phyloP scores from a whole-genome alignment of 345 rosid genomes.

The Eucalyptus melliodora region DNA sequence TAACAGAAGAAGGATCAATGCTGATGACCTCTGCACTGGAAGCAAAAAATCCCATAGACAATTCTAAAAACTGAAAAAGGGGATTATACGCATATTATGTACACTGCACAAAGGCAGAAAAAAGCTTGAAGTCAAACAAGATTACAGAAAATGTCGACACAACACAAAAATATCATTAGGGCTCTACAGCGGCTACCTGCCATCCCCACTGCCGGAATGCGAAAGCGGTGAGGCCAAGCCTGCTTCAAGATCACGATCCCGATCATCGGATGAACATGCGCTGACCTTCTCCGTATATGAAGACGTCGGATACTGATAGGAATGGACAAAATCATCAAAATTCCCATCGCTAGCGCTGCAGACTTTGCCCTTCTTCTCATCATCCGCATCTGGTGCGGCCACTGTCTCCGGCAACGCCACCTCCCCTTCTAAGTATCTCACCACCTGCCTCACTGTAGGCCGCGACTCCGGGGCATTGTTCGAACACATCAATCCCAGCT shows the following conservation, averaged over 20 bases:
- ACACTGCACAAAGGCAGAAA: neutral
- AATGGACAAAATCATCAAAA: slow-evolving; percentile 41
- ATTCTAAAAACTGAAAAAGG: neutral
- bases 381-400: slow-evolving; percentile 30
- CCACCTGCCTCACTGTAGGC: slow-evolving; percentile 73
- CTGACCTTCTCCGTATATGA: slow-evolving; percentile 22
- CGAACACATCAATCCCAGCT: slow-evolving; percentile 75
- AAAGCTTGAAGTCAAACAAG: neutral
- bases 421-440: slow-evolving; percentile 68
- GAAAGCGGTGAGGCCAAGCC: slow-evolving; percentile 12
- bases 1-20: neutral
- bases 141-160: neutral
- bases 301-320: slow-evolving; percentile 11
- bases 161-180: neutral
- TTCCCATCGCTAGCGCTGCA: neutral
- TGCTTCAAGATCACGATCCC: slow-evolving; percentile 34
- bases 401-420: slow-evolving; percentile 31
- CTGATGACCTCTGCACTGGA: neutral
- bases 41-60: neutral
- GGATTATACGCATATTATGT: neutral
- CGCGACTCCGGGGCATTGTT: slow-evolving; percentile 41
- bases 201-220: slow-evolving; percentile 2
- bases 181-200: neutral
- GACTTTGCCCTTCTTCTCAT: slow-evolving; percentile 8
- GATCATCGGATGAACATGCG: slow-evolving; percentile 17